These are phyloP conservation scores for Colletotrichum falcatum DNA, from an alignment of 2,329 filamentous ascomycete genomes.

Conservation along the genomic window DNA sequence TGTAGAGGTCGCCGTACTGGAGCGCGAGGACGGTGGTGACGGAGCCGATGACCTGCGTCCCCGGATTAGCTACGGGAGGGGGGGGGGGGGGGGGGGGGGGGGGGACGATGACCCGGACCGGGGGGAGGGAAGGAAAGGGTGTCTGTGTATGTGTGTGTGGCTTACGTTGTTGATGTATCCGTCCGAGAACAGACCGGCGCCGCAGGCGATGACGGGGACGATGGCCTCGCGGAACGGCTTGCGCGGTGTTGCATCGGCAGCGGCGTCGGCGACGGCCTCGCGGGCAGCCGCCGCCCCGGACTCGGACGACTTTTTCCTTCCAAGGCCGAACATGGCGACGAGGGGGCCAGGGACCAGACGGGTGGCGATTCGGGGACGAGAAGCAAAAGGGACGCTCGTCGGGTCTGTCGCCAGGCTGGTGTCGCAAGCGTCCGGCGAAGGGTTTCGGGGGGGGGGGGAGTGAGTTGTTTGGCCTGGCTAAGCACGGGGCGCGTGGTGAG, in stretches of 20 bases:
- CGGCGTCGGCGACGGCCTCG: not conserved
- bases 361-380: not conserved
- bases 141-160: too few species aligned
- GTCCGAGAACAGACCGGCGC: slow-evolving; percentile 90
- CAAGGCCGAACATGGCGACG: slow-evolving; percentile 19
- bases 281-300: slow-evolving; percentile 19
- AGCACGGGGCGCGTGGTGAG: too few species aligned
- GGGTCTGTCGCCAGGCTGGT: not conserved
- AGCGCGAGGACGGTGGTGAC: slow-evolving; percentile 80
- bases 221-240: slow-evolving; percentile 36
- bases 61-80: too few species aligned
- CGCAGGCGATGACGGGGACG: slow-evolving; percentile 85
- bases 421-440: not conserved
- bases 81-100: too few species aligned
- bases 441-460: too few species aligned
- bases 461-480: too few species aligned
- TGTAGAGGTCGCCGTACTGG: slow-evolving; percentile 79
- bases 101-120: too few species aligned
- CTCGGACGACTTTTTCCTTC: slow-evolving; percentile 19
- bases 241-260: slow-evolving; percentile 9
- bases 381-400: not conserved
- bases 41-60: slow-evolving; percentile 78
- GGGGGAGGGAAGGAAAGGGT: too few species aligned
- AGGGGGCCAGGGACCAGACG: too few species aligned
- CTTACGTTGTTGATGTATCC: slow-evolving; percentile 89